Base-by-base conservation (phyloP, 129 eudicot species). In the Dittrichia graveolens region DNA sequence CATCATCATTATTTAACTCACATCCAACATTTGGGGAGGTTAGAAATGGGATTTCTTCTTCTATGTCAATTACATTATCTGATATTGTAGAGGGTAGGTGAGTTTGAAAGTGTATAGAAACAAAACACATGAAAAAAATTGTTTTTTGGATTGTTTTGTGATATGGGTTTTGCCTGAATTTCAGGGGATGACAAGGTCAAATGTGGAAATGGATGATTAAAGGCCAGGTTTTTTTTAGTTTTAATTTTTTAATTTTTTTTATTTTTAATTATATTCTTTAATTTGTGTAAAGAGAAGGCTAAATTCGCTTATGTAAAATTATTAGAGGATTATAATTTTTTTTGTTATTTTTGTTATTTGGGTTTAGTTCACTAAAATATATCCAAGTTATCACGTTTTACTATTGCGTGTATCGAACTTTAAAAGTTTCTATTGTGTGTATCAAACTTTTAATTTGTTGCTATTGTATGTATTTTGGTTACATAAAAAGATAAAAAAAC, bases 1-100 rank as follows among this genome's bases (percentile, higher is more conserved):
- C 82, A 63, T 59, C 72, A 24, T 79, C 86, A 35, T 57, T 78
- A 46, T 59, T 9, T 43, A 39, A 78, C 15, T 76, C 75, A 55
- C 86, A 85, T 71, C 95, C 95, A 8, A 85, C 80, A 62, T 76
- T 87, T 72, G 83, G 85, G 62, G 89, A 90, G 40, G 74, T 90
- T 18, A 76, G 83, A 75, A 79, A 43, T 38, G 89, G 85, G 67
- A 66, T 83, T 72, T 81, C 89, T 62, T 74, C 78, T 78, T 81
- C 89, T 10, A 76, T 77, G 80, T 85, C 95, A 45, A 46, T 81
- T 47, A 58, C 94, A 72, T 83, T 81, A 81, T 63, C 87, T 73
- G 82, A 81, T 79, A 48, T 77, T 47, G 75, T 39, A 61, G 85
- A 83, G 53, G 91, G 89, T 44, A 83, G 97, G 77, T 83, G 85